Evolutionary conservation across 257 asterid genomes (phyloP).

Genomic region (Misopates orontium): DNA sequence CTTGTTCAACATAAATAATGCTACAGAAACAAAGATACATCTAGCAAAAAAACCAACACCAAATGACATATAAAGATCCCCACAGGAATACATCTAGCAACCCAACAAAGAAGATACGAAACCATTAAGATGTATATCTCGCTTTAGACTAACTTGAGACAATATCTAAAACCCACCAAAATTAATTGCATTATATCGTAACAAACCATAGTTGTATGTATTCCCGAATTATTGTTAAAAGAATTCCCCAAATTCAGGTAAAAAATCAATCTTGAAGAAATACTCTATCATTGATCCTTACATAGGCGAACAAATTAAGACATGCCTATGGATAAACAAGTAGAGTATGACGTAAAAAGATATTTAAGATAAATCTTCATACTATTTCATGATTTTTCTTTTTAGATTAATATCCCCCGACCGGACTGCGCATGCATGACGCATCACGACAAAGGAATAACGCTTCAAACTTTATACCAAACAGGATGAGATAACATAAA

Average conservation of each 20-base stretch:
- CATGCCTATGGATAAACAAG: not conserved
- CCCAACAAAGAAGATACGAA: not conserved
- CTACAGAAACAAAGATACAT: not conserved
- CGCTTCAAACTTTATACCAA: not conserved
- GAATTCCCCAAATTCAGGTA: too few species aligned
- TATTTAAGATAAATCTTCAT: too few species aligned
- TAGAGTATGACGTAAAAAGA: not conserved
- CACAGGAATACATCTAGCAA: too few species aligned
- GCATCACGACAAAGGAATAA: not conserved
- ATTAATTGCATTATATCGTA: too few species aligned
- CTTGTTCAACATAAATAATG: slow-evolving; percentile 1
- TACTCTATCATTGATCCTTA: too few species aligned
- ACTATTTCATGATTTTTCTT: too few species aligned
- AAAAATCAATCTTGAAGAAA: too few species aligned
- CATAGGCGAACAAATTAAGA: too few species aligned
- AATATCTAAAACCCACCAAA: not conserved
- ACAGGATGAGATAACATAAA: not conserved
- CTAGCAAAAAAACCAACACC: not conserved
- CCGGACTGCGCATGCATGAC: not conserved
- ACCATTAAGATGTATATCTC: not conserved
- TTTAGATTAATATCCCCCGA: not conserved
- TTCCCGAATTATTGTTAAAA: too few species aligned
- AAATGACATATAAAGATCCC: not conserved
- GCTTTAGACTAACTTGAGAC: not conserved
- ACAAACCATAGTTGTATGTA: too few species aligned